phyloP scores from a whole-genome alignment of 306 rosid species.

The Urtica urens region DNA sequence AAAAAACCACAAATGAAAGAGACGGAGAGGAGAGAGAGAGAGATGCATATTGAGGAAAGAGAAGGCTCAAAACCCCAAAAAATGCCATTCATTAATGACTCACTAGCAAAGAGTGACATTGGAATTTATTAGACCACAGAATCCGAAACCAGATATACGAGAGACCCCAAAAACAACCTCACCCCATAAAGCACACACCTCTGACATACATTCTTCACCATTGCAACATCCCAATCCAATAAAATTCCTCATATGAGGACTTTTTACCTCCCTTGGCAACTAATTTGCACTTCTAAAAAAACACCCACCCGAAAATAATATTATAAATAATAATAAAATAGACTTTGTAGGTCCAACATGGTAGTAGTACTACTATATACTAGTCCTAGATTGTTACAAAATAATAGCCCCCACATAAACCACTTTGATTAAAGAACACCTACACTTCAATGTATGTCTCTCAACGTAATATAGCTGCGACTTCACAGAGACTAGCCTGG shows the following conservation, averaged over 20 bases:
- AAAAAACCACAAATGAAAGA: no score
- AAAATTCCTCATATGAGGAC: not conserved
- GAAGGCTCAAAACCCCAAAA: conserved; percentile 44
- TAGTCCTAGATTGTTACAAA: conserved; percentile 25
- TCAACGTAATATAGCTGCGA: conserved; percentile 30
- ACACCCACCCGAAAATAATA: not conserved
- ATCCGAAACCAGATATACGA: not conserved
- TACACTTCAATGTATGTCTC: not conserved
- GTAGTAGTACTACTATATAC: not conserved
- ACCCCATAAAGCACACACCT: conserved; percentile 18
- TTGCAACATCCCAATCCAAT: conserved; percentile 4
- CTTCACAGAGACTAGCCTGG: not conserved
- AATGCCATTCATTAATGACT: conserved; percentile 40
- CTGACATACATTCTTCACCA: conserved; percentile 34
- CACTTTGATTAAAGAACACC: not conserved
- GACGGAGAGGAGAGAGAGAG: not conserved
- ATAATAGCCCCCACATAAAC: not conserved
- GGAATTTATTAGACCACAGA: conserved; percentile 1
- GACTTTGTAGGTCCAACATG: conserved; percentile 1
- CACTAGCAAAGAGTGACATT: no score
- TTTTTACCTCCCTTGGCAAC: not conserved
- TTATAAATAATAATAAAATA: not conserved
- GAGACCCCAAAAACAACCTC: not conserved
- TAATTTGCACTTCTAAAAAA: not conserved
- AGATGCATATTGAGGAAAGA: conserved; percentile 1